A percentile compares a stretch with the other conserved stretches of the same genome.
Conservation (phyloP, 1,139 yeast genomes). For the Pichia sp. region DNA sequence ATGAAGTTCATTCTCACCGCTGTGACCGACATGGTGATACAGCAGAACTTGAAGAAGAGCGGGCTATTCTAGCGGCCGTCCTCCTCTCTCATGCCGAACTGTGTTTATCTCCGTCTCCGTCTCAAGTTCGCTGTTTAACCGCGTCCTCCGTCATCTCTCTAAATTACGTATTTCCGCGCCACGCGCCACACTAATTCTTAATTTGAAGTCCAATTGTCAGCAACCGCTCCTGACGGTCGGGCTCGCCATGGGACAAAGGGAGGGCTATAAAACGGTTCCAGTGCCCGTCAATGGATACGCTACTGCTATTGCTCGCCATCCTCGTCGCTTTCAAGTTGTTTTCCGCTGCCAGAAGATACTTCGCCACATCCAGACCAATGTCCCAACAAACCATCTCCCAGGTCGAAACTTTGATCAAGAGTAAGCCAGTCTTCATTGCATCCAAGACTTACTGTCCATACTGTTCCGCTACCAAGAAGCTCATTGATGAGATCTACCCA, state of each 20-base stretch:
- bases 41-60: constrained; percentile 72
- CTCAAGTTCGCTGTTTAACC: too few relatives aligned
- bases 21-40: constrained; percentile 85
- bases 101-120: too few relatives aligned
- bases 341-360: constrained; percentile 20
- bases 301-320: background rate
- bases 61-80: constrained; percentile 67
- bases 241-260: too few relatives aligned
- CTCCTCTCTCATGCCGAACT: too few relatives aligned
- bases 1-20: constrained; percentile 90
- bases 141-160: too few relatives aligned
- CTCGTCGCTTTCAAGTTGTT: constrained; percentile 21
- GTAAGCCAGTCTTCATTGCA: constrained; percentile 73
- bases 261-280: too few relatives aligned
- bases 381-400: constrained; percentile 47
- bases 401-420: constrained; percentile 58
- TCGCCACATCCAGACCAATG: constrained; percentile 21
- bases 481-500: constrained; percentile 41
- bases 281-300: background rate
- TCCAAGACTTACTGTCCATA: constrained; percentile 75
- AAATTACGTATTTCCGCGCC: too few relatives aligned
- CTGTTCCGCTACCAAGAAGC: constrained; percentile 57
- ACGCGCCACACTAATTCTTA: too few relatives aligned
- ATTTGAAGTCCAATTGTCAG: too few relatives aligned
- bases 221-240: too few relatives aligned